Conservation (phyloP, 306 rosid species). For the Sicyos baderoa region DNA sequence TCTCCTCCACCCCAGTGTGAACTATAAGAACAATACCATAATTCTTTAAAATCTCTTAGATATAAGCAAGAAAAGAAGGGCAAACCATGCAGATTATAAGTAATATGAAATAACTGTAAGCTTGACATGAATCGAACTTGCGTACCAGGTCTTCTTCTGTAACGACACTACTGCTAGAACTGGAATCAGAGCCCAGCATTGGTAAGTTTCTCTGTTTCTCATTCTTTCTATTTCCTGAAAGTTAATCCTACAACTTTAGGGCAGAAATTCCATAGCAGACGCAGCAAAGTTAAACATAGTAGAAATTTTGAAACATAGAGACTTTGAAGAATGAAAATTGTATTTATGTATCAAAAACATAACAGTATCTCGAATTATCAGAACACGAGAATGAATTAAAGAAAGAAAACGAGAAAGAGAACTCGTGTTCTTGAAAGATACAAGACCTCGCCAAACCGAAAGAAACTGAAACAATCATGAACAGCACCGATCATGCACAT, state of each 20-base stretch:
- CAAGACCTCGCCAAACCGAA: background rate
- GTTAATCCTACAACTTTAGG: slow-evolving; percentile 26
- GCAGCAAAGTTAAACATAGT: background rate
- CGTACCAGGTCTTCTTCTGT: slow-evolving; percentile 57
- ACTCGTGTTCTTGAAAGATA: background rate
- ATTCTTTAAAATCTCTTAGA: background rate
- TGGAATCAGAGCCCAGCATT: slow-evolving; percentile 46
- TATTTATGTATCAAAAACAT: background rate
- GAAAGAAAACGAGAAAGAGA: background rate
- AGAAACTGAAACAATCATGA: background rate
- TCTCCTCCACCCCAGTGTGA: slow-evolving; percentile 53
- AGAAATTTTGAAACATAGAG: background rate
- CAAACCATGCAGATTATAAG: background rate
- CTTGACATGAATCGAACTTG: slow-evolving; percentile 10
- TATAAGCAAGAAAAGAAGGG: background rate
- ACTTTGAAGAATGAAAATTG: background rate
- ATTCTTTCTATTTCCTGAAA: slow-evolving; percentile 47
- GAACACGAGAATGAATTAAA: background rate
- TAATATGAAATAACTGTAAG: slow-evolving; percentile 4
- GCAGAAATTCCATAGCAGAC: background rate
- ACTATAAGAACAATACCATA: slow-evolving; percentile 34
- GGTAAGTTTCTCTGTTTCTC: slow-evolving; percentile 32
- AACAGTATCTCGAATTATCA: background rate
- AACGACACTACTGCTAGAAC: slow-evolving; percentile 43
- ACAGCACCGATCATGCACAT: slow-evolving; percentile 6